Evolutionary conservation across 345 rosid species (phyloP), one percentile per base, ranked within the genome.

Genomic region (Citrus mangshanensis): DNA sequence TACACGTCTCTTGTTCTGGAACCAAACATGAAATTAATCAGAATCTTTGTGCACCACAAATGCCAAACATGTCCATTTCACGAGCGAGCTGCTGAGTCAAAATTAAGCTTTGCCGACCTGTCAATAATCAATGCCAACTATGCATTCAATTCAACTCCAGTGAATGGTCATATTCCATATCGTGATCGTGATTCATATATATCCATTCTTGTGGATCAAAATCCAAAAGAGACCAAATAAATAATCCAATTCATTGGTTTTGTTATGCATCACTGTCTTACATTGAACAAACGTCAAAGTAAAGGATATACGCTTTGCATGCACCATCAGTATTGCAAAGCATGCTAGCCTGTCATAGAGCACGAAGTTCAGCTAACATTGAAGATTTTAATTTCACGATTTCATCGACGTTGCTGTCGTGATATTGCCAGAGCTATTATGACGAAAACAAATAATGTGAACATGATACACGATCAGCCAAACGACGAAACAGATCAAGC

Each of bases 141-240:
- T 40, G 46, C 74, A 64, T 55, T 67, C 51, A n/a, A 59, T 55
- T 71, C 51, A 14, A 61, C 78, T 72, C 66, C 78, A 46, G 21
- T 75, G 84, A 82, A 24, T 38, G 60, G 82, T 82, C 79, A 24
- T 80, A 71, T 78, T 80, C 51, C 56, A 56, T 35, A 42, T 16
- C 30, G n/a, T 34, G 2, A 16, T 35, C 61, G 22, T 64, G 7
- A 18, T 62, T 42, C 37, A 69, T 55, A 56, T 46, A 69, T 64
- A 70, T 77, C 79, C 75, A 35, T 30, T 67, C 35, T 38, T 71
- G 82, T 77, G 85, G 80, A 85, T 76, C 72, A 83, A 67, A 35
- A 49, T 28, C 42, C 80, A 16, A n/a, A 28, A 51, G 30, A 65
- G n/a, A 71, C 75, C 81, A 56, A 63, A 73, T 58, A 46, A 73